A percentile compares a stretch with the other conserved stretches of the same genome.
These are phyloP conservation scores for Epichloe festucae DNA, from an alignment of 2,329 filamentous ascomycete species.

Conservation along the genomic window DNA sequence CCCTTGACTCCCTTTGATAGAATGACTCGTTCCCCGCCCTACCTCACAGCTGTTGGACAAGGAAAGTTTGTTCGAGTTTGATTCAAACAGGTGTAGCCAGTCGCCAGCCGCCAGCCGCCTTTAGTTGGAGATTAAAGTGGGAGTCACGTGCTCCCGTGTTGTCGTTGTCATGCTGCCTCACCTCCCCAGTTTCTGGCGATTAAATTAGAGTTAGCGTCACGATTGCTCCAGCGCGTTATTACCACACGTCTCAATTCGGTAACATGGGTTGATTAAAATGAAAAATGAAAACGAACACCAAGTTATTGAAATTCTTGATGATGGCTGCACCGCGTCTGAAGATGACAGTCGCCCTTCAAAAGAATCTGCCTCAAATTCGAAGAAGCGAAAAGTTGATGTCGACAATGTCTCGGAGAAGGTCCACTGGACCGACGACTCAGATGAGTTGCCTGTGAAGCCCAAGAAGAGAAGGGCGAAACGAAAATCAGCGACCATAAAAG, in stretches of 20 bases:
- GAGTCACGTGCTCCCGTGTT: slow-evolving; percentile 1
- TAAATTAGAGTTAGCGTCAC: too few species aligned
- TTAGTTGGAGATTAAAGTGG: too few species aligned
- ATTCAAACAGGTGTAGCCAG: not conserved
- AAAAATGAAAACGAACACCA: slow-evolving; percentile 1
- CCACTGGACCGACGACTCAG: slow-evolving; percentile 46
- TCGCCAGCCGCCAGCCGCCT: not conserved
- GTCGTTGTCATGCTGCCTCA: too few species aligned
- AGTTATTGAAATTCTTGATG: slow-evolving; percentile 16
- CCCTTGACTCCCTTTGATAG: too few species aligned
- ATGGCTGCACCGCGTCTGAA: slow-evolving; percentile 12
- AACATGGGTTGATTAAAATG: slow-evolving; percentile 5
- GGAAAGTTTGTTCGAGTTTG: too few species aligned
- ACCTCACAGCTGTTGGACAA: too few species aligned
- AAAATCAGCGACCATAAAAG: slow-evolving; percentile 17
- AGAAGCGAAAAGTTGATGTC: slow-evolving; percentile 25
- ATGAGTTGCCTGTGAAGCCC: slow-evolving; percentile 43
- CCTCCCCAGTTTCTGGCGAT: too few species aligned
- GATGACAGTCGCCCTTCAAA: slow-evolving; percentile 6
- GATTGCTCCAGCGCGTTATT: not conserved
- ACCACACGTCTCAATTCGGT: too few species aligned
- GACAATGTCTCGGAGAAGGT: slow-evolving; percentile 29
- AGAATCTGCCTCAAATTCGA: slow-evolving; percentile 4
- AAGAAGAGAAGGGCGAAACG: slow-evolving; percentile 23
- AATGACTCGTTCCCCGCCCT: too few species aligned